phyloP scores from a whole-genome alignment of 2,329 filamentous ascomycete genomes.

The Colletotrichum neosansevieriae region DNA sequence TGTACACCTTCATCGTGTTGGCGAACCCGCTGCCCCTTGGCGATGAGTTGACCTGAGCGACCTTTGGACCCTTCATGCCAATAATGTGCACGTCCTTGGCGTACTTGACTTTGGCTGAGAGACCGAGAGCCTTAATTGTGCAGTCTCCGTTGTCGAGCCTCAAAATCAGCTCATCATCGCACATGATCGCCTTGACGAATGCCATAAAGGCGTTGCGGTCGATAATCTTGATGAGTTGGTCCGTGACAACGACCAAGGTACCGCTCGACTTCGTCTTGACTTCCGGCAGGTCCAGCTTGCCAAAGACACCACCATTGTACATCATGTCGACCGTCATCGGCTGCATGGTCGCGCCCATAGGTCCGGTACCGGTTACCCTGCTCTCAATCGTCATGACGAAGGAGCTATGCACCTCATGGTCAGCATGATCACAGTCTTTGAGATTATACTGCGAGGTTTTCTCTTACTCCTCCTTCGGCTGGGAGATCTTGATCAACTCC shows the following conservation, averaged over 20 bases:
- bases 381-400: constrained; percentile 48
- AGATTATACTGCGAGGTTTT: no score
- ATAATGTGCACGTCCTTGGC: constrained; percentile 46
- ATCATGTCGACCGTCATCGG: constrained; percentile 47
- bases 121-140: constrained; percentile 44
- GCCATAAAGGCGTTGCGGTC: constrained; percentile 46
- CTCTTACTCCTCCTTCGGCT: constrained; percentile 48
- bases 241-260: constrained; percentile 44
- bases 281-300: constrained; percentile 48
- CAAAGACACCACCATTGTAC: constrained; percentile 48
- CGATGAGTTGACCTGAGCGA: constrained; percentile 43
- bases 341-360: constrained; percentile 47
- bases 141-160: constrained; percentile 48
- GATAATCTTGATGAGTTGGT: constrained; percentile 47
- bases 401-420: constrained; percentile 43
- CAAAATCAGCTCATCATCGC: constrained; percentile 45
- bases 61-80: constrained; percentile 45
- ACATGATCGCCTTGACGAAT: constrained; percentile 49
- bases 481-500: constrained; percentile 47
- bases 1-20: constrained; percentile 46
- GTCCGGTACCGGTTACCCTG: constrained; percentile 47
- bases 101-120: constrained; percentile 44
- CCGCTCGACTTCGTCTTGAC: constrained; percentile 46
- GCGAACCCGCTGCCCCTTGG: constrained; percentile 37
- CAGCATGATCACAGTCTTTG: not conserved